Evolutionary conservation across 2,329 filamentous ascomycete species (phyloP), one percentile per base, ranked within the genome.

Genomic region (Colletotrichum limetticola): DNA sequence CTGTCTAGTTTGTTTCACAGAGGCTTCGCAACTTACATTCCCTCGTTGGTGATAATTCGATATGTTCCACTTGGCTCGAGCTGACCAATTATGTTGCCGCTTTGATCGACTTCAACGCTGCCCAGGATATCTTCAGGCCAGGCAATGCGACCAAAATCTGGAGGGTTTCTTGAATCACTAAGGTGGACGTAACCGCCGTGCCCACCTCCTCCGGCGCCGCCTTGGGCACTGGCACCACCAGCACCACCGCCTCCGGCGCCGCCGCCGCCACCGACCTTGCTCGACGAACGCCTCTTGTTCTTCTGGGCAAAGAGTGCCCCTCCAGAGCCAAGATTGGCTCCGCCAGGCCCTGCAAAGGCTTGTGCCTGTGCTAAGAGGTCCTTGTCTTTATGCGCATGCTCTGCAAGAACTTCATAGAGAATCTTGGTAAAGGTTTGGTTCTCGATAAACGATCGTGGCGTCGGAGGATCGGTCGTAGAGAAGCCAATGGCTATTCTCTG

Each of bases 51-150:
- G 64, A 93, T 77, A 35, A 92, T 83, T 49, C 91, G 87, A 78
- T 92, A 92, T 4, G 89, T 92, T 16, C 90, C 89, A 74, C 90
- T 91, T 1, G 86, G 83, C 80, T 91, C 86, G 75, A 89, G 89
- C 74, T 86, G 87, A 26, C 90, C 89, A 30, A 91, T 83, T 64
- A 92, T 88, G 32, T 86, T 79, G 0, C 91, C 91, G 7, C 82
- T 75, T 1, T 84, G 85, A 78, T 92, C 86, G 5, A 93, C 91
- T 78, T 92, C 89, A 53, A 93, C 85, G 75, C 91, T 93, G 49
- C 91, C 91, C 66, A 93, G 83, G 49, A 93, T 93, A 77, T 93
- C 91, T 77, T 93, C 91, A 1, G 91, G 91, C 85, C 89, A 92
- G 2, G 91, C 90, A 78, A 93, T 93, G 65, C 91, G 82, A 19